These are phyloP conservation scores for Neckera pumila DNA, from an alignment of 225 moss, liverwort and hornwort genomes.

Conservation along the genomic window DNA sequence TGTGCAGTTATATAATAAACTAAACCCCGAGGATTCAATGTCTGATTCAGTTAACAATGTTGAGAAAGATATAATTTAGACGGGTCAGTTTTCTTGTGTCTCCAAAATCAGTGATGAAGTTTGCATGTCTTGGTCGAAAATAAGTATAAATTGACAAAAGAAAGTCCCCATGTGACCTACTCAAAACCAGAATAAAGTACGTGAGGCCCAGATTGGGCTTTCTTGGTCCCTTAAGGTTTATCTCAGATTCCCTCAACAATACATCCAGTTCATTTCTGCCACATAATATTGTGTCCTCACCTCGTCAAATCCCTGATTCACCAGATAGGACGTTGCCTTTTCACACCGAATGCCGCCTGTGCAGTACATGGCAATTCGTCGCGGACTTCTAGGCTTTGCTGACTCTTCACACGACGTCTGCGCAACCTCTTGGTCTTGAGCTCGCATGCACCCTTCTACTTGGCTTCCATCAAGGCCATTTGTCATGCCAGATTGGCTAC, in stretches of 20 bases:
- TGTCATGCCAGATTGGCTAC: not conserved
- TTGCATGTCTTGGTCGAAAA: too few relatives aligned
- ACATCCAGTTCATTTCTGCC: not conserved
- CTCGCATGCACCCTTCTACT: not conserved
- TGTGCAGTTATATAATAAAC: not conserved
- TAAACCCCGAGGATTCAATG: not conserved
- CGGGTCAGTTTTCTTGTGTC: not conserved
- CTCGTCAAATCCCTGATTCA: slow-evolving; percentile 76
- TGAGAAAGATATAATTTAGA: not conserved
- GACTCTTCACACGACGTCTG: not conserved
- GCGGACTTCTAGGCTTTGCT: slow-evolving; percentile 6
- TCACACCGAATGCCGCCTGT: slow-evolving; percentile 97
- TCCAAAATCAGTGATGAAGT: too few relatives aligned
- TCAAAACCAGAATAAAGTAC: not conserved
- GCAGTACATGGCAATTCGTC: slow-evolving; percentile 93
- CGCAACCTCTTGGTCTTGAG: not conserved
- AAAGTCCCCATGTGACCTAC: too few relatives aligned
- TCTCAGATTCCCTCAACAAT: not conserved
- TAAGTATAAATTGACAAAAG: too few relatives aligned
- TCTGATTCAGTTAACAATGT: not conserved
- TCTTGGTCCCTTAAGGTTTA: not conserved
- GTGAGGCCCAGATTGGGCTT: not conserved
- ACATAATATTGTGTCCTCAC: slow-evolving; percentile 2
- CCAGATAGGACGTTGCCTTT: slow-evolving; percentile 74
- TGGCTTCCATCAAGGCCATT: not conserved